Evolutionary conservation across 2,329 filamentous ascomycete species (phyloP).

Genomic region (Venturia asperata): DNA sequence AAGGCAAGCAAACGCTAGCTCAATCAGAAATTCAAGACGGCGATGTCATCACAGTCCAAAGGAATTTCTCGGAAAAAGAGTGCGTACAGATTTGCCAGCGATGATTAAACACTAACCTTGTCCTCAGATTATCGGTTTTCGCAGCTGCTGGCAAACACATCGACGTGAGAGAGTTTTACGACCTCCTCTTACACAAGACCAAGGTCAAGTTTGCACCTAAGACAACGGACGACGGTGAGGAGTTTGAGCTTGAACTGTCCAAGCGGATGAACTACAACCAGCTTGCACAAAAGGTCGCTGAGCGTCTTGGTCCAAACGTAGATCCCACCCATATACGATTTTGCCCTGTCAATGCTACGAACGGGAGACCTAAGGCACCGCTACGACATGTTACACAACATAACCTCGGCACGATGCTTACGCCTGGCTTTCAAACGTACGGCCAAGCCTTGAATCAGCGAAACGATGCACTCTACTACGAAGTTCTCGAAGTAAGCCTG

Average conservation of each 20-base stretch:
- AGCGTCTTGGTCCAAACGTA: slow-evolving; percentile 55
- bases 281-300: slow-evolving; percentile 73
- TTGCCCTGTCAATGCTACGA: slow-evolving; percentile 72
- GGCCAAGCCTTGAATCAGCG: slow-evolving; percentile 61
- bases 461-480: slow-evolving; percentile 77
- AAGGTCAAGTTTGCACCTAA: slow-evolving; percentile 69
- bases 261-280: slow-evolving; percentile 87
- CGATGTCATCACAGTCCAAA: slow-evolving; percentile 93
- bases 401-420: slow-evolving; percentile 72
- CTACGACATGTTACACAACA: slow-evolving; percentile 66
- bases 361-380: slow-evolving; percentile 67
- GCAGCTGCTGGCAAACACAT: slow-evolving; percentile 40
- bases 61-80: slow-evolving; percentile 47
- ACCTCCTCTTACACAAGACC: slow-evolving; percentile 81
- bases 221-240: slow-evolving; percentile 46
- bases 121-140: slow-evolving; percentile 23
- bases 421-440: slow-evolving; percentile 64
- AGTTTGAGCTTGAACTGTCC: slow-evolving; percentile 74
- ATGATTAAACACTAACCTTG: neutral
- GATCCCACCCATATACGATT: slow-evolving; percentile 86
- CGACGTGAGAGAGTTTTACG: slow-evolving; percentile 82
- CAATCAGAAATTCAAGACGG: slow-evolving; percentile 94
- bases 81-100: slow-evolving; percentile 11
- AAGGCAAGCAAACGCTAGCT: slow-evolving; percentile 80
- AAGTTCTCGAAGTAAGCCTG: slow-evolving; percentile 88